A percentile compares a stretch with the other conserved stretches of the same genome.
Conservation (phyloP, 768 basidiomycete species). For the Macrocybe gigantea region DNA sequence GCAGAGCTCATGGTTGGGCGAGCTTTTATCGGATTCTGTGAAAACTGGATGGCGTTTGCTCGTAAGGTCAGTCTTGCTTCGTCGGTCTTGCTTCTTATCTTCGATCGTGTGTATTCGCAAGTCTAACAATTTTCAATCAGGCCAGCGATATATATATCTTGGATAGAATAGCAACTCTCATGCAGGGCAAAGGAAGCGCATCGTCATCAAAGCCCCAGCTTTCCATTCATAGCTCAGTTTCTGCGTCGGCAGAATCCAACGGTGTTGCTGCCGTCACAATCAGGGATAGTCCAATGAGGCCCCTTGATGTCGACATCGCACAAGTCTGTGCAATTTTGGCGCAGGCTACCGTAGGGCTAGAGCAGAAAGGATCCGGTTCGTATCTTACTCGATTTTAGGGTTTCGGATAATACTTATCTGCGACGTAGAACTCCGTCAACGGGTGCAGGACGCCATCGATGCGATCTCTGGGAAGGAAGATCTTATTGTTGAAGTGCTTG, state of each 20-base stretch:
- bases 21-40: constrained; percentile 59
- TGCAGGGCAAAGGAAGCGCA: constrained; percentile 18
- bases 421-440: too few relatives aligned
- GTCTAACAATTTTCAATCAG: constrained; percentile 20
- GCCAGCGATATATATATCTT: constrained; percentile 40
- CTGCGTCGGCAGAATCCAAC: neutral
- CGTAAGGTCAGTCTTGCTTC: constrained; percentile 43
- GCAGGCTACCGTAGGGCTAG: constrained; percentile 36
- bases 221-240: neutral
- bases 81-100: neutral
- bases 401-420: too few relatives aligned
- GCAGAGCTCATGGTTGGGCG: constrained; percentile 41
- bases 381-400: neutral
- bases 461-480: too few relatives aligned
- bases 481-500: too few relatives aligned
- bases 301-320: constrained; percentile 26
- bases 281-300: neutral
- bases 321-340: constrained; percentile 37
- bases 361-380: constrained; percentile 16
- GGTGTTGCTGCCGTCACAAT: neutral
- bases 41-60: constrained; percentile 67
- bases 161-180: constrained; percentile 39
- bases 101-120: neutral
- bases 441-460: too few relatives aligned
- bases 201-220: constrained; percentile 9